phyloP scores from a whole-genome alignment of 208 protist genomes.

The Wallacemonas collosoma region DNA sequence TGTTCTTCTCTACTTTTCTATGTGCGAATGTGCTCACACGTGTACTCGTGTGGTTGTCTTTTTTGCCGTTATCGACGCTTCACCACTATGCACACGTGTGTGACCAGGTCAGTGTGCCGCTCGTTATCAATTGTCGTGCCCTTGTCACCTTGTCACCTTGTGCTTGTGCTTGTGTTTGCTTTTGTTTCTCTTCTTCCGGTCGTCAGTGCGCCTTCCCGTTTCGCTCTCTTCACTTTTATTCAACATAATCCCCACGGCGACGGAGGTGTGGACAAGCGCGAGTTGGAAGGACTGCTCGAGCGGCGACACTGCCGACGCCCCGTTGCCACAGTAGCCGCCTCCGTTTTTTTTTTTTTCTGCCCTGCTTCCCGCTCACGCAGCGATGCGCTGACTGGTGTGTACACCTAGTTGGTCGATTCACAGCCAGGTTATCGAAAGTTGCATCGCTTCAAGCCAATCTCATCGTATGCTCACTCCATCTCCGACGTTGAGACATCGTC shows the following conservation, averaged over 20 bases:
- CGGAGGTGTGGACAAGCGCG: no score
- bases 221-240: neutral
- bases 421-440: no score
- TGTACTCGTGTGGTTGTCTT: neutral
- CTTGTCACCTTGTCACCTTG: neutral
- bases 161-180: neutral
- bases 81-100: neutral
- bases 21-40: neutral
- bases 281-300: no score
- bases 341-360: no score
- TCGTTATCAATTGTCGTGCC: no score
- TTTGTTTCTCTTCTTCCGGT: slow-evolving; percentile 23
- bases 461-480: neutral
- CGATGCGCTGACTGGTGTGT: no score
- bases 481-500: neutral
- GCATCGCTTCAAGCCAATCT: neutral
- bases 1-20: neutral
- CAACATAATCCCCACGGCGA: no score
- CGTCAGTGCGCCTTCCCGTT: neutral
- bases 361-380: no score
- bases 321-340: no score
- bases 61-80: neutral
- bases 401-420: no score
- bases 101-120: no score
- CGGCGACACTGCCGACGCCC: no score